Base-by-base conservation (phyloP, 2,329 filamentous ascomycete species). In the Hyphodiscus sp. region DNA sequence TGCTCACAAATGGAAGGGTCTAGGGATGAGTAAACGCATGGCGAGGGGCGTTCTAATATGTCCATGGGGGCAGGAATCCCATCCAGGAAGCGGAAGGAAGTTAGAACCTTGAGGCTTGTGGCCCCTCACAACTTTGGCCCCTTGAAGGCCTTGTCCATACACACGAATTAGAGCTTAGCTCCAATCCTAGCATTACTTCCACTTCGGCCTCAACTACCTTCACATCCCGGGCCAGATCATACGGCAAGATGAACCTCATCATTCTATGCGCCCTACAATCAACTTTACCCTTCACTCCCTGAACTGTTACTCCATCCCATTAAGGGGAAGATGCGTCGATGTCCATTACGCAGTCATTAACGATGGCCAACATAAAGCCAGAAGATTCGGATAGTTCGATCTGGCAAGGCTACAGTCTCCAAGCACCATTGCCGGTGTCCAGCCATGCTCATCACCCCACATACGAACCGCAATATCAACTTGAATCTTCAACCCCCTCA, bases 351-450 rank as follows among this genome's bases (percentile, higher is more conserved):
- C 62, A 63, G 38, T 62, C 61, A 58, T 45, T 65, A 58, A 65
- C 65, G 58, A 67, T 66, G 65, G 63, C 65, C 51, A 60, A 63
- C 57, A 56, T 64, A 51, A 66, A 66, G 65, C 63, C 64, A 65
- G 64, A 66, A 60, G 63, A 67, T 50, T 56, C 61, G 48, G 60
- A 66, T 49, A 57, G 57, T 54, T 62, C 64, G 42, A 54, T 66
- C 54, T 67, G 65, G 65, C 65, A 66, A 59, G 59, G 63, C 57
- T 67, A 67, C 56, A 59, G 58, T 47, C 58, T 65, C 20, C 63
- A 66, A 54, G 50, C 60, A 45, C 61, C 61, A 26, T 47, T 55
- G 23, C 23, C 61, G 43, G 51, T 57, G 20, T 48, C 56, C 43
- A 13, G 33, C 33, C 33, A 38, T 38, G 56, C 58, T 44, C 61